phyloP scores from a whole-genome alignment of 768 basidiomycete species.

The Serendipita sp. region DNA sequence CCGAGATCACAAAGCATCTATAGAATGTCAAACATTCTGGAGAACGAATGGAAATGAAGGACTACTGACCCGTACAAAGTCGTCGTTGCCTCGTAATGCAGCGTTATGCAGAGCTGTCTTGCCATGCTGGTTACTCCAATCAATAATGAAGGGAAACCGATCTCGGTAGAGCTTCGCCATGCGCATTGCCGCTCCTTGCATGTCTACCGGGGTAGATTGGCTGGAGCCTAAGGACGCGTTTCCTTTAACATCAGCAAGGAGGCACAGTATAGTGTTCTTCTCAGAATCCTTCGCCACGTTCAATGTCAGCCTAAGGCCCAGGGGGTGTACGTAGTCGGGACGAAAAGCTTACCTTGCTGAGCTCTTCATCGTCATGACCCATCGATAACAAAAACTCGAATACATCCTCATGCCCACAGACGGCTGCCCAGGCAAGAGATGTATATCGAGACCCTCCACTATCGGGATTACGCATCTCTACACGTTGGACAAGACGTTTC shows the following conservation, averaged over 20 bases:
- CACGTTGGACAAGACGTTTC: conserved; percentile 67
- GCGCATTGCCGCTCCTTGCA: conserved; percentile 54
- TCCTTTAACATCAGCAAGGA: conserved; percentile 72
- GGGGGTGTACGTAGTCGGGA: not conserved
- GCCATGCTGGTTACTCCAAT: conserved; percentile 84
- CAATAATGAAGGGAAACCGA: conserved; percentile 69
- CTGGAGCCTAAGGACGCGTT: conserved; percentile 30
- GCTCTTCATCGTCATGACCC: conserved; percentile 87
- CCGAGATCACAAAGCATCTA: conserved; percentile 85
- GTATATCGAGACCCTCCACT: conserved; percentile 58
- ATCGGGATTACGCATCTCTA: conserved; percentile 87
- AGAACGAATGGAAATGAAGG: conserved; percentile 5
- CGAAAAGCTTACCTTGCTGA: conserved; percentile 53
- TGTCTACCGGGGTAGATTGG: conserved; percentile 35
- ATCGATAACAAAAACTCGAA: conserved; percentile 76
- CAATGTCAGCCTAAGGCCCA: not conserved
- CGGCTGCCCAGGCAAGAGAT: conserved; percentile 81
- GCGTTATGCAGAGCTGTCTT: conserved; percentile 85
- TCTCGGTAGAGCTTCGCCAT: conserved; percentile 83
- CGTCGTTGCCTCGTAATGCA: conserved; percentile 76
- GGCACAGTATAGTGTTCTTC: conserved; percentile 83
- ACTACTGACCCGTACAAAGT: conserved; percentile 59
- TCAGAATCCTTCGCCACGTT: conserved; percentile 54
- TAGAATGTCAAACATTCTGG: conserved; percentile 1
- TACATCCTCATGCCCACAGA: conserved; percentile 76